Conservation (phyloP, 345 rosid species). For the Citrus unshiu region DNA sequence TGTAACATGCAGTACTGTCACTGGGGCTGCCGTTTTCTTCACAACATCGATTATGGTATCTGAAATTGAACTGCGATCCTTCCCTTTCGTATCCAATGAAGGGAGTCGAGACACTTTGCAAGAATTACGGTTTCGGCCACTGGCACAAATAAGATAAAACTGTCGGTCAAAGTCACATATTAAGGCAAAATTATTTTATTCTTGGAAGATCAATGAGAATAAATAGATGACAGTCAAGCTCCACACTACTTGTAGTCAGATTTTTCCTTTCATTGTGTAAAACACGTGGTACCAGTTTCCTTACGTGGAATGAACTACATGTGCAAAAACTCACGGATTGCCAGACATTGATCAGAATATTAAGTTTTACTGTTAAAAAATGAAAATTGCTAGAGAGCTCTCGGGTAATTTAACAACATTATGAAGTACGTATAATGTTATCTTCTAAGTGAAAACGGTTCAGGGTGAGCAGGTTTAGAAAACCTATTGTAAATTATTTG, state of each 20-base stretch:
- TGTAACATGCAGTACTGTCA: conserved; percentile 54
- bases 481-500: not conserved
- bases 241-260: not conserved
- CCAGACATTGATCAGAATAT: not conserved
- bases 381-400: not conserved
- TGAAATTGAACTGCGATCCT: conserved; percentile 44
- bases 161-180: conserved; percentile 1
- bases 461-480: not conserved
- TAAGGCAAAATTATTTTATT: not conserved
- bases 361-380: not conserved
- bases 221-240: not conserved
- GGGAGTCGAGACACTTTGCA: conserved; percentile 61
- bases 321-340: not conserved
- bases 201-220: not conserved
- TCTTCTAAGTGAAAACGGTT: not conserved
- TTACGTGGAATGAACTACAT: not conserved
- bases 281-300: not conserved
- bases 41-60: conserved; percentile 35
- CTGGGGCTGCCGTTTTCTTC: conserved; percentile 38
- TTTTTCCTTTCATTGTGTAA: too few relatives aligned
- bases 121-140: conserved; percentile 37
- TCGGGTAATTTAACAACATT: not conserved
- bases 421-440: not conserved
- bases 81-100: conserved; percentile 35
- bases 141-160: conserved; percentile 19